Percentiles rank a stretch among this genome's conserved stretches.
Conservation (phyloP, 208 protist genomes). For the Trypanosoma theileri region DNA sequence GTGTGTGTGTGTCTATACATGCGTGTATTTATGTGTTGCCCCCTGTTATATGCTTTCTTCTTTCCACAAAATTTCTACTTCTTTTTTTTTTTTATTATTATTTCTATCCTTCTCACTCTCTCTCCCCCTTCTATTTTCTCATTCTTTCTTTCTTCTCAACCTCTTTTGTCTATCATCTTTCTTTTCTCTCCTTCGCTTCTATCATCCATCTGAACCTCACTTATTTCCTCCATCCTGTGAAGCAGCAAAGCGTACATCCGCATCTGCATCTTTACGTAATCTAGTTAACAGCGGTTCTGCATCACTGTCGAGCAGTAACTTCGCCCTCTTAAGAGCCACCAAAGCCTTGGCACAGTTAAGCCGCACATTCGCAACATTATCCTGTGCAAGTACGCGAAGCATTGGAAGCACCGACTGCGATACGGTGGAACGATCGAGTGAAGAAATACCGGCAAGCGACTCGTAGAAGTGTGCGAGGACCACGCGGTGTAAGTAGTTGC, state of each 20-base stretch:
- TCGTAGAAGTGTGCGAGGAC: conserved; percentile 74
- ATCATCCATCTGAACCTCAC: conserved; percentile 1
- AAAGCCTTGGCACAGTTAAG: conserved; percentile 73
- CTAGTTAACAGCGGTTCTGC: conserved; percentile 53
- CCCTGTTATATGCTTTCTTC: background rate
- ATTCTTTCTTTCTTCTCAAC: background rate
- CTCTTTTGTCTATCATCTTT: conserved; percentile 2
- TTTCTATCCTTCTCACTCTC: conserved; percentile 8
- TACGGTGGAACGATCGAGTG: conserved; percentile 54
- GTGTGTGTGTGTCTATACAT: too few relatives aligned
- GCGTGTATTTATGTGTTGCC: too few relatives aligned
- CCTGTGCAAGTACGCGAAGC: conserved; percentile 52
- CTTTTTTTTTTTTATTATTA: background rate
- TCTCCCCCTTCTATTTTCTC: conserved; percentile 1
- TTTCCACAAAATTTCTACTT: background rate
- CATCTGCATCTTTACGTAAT: conserved; percentile 57
- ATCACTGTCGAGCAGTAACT: conserved; percentile 50
- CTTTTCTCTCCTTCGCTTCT: too few relatives aligned
- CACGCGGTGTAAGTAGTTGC: conserved; percentile 82
- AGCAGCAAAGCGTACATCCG: conserved; percentile 71
- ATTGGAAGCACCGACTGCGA: conserved; percentile 62
- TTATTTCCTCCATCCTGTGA: conserved; percentile 1
- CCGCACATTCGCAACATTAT: conserved; percentile 83
- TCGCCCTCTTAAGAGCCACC: conserved; percentile 40
- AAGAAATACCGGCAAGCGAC: conserved; percentile 48